Conservation (phyloP, 176 grass and related monocot genomes). For the Carex cristatella region DNA sequence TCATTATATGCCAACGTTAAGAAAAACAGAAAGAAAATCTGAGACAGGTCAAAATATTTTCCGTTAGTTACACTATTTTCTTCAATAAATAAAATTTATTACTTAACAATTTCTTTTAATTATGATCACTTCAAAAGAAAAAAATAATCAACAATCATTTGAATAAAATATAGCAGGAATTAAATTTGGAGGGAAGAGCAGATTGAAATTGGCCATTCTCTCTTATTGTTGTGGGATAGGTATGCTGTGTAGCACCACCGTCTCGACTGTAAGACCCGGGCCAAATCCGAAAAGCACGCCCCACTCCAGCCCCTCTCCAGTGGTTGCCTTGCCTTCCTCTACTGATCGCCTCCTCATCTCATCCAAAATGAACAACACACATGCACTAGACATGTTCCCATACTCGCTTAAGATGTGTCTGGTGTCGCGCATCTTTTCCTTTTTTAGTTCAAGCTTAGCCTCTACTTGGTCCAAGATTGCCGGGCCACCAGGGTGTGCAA, state of each 20-base stretch:
- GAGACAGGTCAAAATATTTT: not conserved
- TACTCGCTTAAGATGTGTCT: no score
- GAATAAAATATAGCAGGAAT: not conserved
- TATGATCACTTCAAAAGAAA: not conserved
- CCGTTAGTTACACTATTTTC: not conserved
- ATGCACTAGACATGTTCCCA: no score
- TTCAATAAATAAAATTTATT: not conserved
- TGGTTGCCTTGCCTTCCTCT: constrained; percentile 7
- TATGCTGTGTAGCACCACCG: constrained; percentile 6
- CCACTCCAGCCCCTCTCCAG: constrained; percentile 12
- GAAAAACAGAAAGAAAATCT: not conserved
- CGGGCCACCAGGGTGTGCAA: no score
- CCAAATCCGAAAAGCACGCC: constrained; percentile 14
- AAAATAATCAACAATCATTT: not conserved
- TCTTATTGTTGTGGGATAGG: not conserved
- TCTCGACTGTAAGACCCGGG: constrained; percentile 3
- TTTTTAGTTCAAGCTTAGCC: no score
- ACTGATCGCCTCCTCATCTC: not conserved
- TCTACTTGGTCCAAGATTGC: no score
- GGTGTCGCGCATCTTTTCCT: no score
- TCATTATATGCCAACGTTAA: no score
- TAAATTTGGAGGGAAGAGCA: not conserved
- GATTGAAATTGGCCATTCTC: not conserved
- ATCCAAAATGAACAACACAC: no score
- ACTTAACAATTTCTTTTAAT: not conserved